Evolutionary conservation across 2,329 filamentous ascomycete genomes (phyloP), one percentile per base, ranked within the genome.

Genomic region (Passalora sequoiae): DNA sequence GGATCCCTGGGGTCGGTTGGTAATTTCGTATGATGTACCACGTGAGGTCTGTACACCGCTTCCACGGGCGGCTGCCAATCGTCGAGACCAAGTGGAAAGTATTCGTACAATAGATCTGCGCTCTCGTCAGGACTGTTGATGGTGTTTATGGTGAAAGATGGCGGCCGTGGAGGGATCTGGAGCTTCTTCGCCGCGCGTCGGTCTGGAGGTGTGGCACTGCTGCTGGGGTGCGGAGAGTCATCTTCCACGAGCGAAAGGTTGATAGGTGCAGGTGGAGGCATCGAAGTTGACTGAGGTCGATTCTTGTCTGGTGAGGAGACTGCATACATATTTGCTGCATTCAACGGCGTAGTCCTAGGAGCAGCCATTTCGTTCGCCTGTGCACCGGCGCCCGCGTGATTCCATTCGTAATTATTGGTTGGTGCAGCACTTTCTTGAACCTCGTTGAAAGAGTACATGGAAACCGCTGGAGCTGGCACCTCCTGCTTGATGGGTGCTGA

Each of bases 61-160:
- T 94, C 88, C 3, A 94, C 86, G 1, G 87, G 88, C 2, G 85
- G 85, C 78, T 89, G 88, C 85, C 85, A 96, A 60, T 96, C 89
- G 63, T 96, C 89, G 46, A 95, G 69, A 37, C 84, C 89, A 12
- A 97, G 73, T 0, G 89, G 89, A 53, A 97, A 96, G 62, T 97
- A 96, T 67, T 97, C 89, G 62, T 96, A 96, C 13, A 96, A 70
- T 53, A 89, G 71, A 65, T 96, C 89, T 1, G 83, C 83, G 55
- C 83, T 84, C 56, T 94, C 88, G 52, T 81, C 68, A 24, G 85
- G 75, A 60, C 83, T 82, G 61, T 78, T 75, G 54, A 73, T 74
- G 2, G 71, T 62, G 24, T 71, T 69, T 30, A 72, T 60, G 0
- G 67, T 67, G 45, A 73, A 72, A 0, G 69, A 71, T 1, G 69